phyloP scores from a whole-genome alignment of 805 yeast genomes.

The Candida piceae region DNA sequence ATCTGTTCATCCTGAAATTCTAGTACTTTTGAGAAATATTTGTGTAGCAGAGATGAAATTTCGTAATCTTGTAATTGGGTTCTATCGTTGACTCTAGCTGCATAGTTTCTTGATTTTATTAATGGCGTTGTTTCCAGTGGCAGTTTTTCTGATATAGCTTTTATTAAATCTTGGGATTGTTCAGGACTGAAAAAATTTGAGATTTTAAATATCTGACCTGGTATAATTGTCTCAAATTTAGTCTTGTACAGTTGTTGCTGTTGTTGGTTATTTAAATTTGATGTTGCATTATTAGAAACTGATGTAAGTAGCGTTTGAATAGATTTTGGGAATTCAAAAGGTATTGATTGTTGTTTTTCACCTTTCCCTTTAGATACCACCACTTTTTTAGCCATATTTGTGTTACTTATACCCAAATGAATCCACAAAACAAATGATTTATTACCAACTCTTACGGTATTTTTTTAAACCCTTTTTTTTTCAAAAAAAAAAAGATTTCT shows the following conservation, averaged over 20 bases:
- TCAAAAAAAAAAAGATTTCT: no score
- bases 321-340: not conserved
- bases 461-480: no score
- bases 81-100: constrained; percentile 55
- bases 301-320: not conserved
- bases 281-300: no score
- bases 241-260: constrained; percentile 7
- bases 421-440: no score
- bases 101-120: constrained; percentile 46
- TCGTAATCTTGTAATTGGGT: constrained; percentile 34
- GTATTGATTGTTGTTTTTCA: not conserved
- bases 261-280: not conserved
- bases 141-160: constrained; percentile 18
- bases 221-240: constrained; percentile 12
- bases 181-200: constrained; percentile 34
- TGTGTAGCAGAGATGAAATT: constrained; percentile 39
- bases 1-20: constrained; percentile 26
- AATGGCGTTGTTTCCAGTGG: constrained; percentile 43
- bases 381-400: no score
- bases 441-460: no score
- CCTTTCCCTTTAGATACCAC: no score
- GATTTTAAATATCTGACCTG: constrained; percentile 37
- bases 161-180: constrained; percentile 37
- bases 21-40: constrained; percentile 31
- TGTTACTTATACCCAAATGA: no score